Evolutionary conservation across 1,284 basidiomycete genomes (phyloP), one percentile per base, ranked within the genome.

Genomic region (Pyrrhoderma lamaoense): DNA sequence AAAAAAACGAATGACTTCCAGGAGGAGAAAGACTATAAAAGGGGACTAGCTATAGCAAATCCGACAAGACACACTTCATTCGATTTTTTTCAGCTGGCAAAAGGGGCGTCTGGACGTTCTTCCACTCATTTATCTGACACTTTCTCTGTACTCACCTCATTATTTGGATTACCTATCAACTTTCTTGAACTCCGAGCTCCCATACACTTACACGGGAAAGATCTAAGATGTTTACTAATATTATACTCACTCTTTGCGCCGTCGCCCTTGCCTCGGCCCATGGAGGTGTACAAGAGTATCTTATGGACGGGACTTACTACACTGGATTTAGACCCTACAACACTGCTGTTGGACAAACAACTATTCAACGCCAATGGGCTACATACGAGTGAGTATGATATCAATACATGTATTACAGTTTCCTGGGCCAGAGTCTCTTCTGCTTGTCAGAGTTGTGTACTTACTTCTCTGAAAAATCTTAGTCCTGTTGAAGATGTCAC

Each of bases 401-500:
- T n/a, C 38, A 16, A 16, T n/a, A 18, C 21, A 16, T 22, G 38
- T 22, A 22, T 3, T 40, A n/a, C n/a, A n/a, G n/a, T n/a, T n/a
- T n/a, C n/a, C n/a, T n/a, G n/a, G n/a, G n/a, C n/a, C n/a, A n/a
- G n/a, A n/a, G n/a, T n/a, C n/a, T n/a, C n/a, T n/a, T n/a, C n/a
- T n/a, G n/a, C n/a, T 5, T 9, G 16, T 21, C 16, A 16, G 38
- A 19, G 38, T 27, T 16, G 39, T 36, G 23, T 31, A 18, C 56
- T 56, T 44, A 57, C 57, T 23, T 60, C 46, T n/a, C 8, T 56
- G n/a, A n/a, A n/a, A n/a, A n/a, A 59, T 53, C 16, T 57, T 47
- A 58, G 64, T 52, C 64, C 61, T 5, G 60, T 64, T 56, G 71
- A 68, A 52, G 62, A 62, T 61, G 70, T 60, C 54, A 70, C 61